These are phyloP conservation scores for Yarrowia osloensis DNA, from an alignment of 805 yeast species.

Conservation along the genomic window DNA sequence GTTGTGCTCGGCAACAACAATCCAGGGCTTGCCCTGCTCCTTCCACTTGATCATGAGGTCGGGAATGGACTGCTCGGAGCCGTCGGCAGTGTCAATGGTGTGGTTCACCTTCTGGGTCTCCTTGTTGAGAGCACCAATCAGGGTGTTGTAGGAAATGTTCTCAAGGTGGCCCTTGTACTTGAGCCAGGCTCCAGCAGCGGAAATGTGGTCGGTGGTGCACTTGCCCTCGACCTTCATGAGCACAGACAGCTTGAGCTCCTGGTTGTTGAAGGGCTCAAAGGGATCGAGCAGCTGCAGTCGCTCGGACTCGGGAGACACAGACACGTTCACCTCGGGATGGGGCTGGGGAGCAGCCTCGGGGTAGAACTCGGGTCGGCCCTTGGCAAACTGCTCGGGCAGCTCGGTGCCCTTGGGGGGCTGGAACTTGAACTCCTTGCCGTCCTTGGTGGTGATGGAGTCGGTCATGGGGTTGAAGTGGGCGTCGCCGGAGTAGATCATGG, in stretches of 20 bases:
- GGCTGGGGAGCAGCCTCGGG: constrained; percentile 71
- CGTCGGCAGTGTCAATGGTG: constrained; percentile 78
- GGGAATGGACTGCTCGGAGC: constrained; percentile 78
- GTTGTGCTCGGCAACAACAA: constrained; percentile 94
- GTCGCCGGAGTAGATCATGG: constrained; percentile 93
- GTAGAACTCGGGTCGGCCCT: constrained; percentile 73
- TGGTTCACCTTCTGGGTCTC: constrained; percentile 95
- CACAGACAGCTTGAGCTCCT: constrained; percentile 75
- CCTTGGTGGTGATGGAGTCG: constrained; percentile 66
- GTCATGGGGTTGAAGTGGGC: constrained; percentile 88
- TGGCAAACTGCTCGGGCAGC: constrained; percentile 79
- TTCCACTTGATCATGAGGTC: constrained; percentile 97
- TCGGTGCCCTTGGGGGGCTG: constrained; percentile 82
- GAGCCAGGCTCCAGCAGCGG: constrained; percentile 99
- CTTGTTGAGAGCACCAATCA: constrained; percentile 94
- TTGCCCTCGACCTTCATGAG: constrained; percentile 93
- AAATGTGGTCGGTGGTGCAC: constrained; percentile 97
- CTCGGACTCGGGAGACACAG: constrained; percentile 84
- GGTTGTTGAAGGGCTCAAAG: constrained; percentile 80
- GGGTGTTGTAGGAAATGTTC: constrained; percentile 90
- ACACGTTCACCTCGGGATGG: constrained; percentile 57
- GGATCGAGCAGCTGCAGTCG: constrained; percentile 91
- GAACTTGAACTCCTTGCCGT: constrained; percentile 77
- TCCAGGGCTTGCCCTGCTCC: constrained; percentile 80
- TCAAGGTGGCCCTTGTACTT: constrained; percentile 98